phyloP scores from a whole-genome alignment of 305 asterid species.

The Galium porrigens region DNA sequence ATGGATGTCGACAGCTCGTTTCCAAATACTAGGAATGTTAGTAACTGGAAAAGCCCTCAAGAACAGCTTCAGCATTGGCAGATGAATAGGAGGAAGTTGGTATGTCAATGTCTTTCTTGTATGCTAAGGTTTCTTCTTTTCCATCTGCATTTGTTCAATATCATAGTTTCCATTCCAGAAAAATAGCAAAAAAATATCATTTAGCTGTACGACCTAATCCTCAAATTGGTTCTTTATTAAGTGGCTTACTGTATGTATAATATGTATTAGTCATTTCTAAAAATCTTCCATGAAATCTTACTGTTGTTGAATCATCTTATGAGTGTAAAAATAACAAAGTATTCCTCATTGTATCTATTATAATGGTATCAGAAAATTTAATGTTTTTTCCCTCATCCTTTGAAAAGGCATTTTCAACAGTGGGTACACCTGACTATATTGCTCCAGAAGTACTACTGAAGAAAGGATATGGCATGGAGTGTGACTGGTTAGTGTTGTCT shows the following conservation, averaged over 20 bases:
- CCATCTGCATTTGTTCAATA: not conserved
- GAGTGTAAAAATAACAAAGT: not conserved
- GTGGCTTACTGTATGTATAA: not conserved
- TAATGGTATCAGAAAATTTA: not conserved
- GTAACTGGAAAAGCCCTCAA: constrained; percentile 63
- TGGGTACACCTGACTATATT: constrained; percentile 91
- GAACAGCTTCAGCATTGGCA: constrained; percentile 98
- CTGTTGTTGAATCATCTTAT: not conserved
- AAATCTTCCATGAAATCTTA: not conserved
- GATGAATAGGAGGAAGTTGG: constrained; percentile 86
- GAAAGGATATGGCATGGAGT: constrained; percentile 91
- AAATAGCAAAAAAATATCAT: not conserved
- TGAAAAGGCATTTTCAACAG: constrained; percentile 83
- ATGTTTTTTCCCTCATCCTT: constrained; percentile 14
- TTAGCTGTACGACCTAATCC: not conserved
- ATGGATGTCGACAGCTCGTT: constrained; percentile 69
- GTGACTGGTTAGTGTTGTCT: constrained; percentile 65
- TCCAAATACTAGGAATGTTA: constrained; percentile 51
- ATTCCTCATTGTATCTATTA: not conserved
- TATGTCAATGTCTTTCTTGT: constrained; percentile 24
- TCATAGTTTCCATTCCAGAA: not conserved
- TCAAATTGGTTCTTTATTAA: not conserved
- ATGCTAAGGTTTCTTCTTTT: not conserved
- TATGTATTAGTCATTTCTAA: not conserved
- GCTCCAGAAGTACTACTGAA: constrained; percentile 87